Base-by-base conservation (phyloP, 208 protist species). In the Herpetomonas samuelpessoai region DNA sequence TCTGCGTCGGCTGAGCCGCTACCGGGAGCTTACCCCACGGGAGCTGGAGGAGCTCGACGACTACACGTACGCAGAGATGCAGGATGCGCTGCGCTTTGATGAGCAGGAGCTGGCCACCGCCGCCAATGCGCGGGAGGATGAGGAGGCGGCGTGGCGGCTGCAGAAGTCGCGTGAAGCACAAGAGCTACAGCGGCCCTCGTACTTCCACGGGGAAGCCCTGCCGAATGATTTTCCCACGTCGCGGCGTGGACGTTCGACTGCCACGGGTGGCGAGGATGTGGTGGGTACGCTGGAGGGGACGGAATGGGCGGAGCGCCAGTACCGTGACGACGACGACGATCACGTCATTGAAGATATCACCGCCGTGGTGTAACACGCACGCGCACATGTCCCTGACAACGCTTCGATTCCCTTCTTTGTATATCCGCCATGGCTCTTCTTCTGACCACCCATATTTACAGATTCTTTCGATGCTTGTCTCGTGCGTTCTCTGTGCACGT, bases 31-130 rank as follows among this genome's bases (percentile, higher is more conserved):
- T 46, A 89, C 83, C 1, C 78, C 84, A 27, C 72, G 71, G 26
- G 90, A 96, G 62, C 52, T 81, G 31, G 86, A 96, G 63, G 86
- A 96, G 70, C 71, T 96, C 25, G 90, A 96, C 61, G 80, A 82
- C 64, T 91, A 80, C 72, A 92, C 90, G 24, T 91, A 91, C 65
- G 82, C 91, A 44, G 90, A 93, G 70, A 57, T 96, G 31, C 76
- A 87, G 28, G 79, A 87, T 44, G 76, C 80, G 4, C 71, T 96
- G 6, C 70, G 61, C 30, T 87, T 93, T 50, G 73, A 89, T 51
- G 79, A 82, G 47, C 70, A 74, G 52, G 86, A 93, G 63, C 60
- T 93, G 47, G 51, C 69, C 52, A 48, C 57, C 16, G 48, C 76
- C 12, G 77, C 79, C 28, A 74, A 79, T 27, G 66, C 83, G 49